phyloP scores from a whole-genome alignment of 2,329 filamentous ascomycete genomes.

The Beauveria medogensis region DNA sequence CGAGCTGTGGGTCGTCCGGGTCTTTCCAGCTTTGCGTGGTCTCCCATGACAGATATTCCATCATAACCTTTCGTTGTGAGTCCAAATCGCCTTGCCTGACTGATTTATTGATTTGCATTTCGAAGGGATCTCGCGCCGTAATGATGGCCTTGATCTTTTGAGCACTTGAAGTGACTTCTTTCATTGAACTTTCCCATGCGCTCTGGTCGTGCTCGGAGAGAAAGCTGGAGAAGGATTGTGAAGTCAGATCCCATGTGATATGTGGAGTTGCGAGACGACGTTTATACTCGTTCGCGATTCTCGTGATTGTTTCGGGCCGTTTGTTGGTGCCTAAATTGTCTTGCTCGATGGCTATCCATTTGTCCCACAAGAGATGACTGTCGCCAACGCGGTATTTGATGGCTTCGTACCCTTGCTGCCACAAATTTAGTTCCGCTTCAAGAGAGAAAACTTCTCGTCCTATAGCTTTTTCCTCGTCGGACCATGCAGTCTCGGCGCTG shows the following conservation, averaged over 20 bases:
- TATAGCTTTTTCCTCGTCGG: conserved; percentile 59
- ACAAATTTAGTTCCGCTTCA: conserved; percentile 57
- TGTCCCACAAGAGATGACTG: conserved; percentile 72
- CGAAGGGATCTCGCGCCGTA: conserved; percentile 54
- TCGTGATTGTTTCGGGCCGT: conserved; percentile 50
- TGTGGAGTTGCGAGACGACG: conserved; percentile 67
- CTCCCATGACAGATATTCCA: conserved; percentile 82
- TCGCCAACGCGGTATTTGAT: conserved; percentile 69
- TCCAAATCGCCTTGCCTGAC: conserved; percentile 46
- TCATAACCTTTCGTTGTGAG: conserved; percentile 42
- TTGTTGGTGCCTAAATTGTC: conserved; percentile 53
- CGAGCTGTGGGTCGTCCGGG: conserved; percentile 34
- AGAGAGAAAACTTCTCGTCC: conserved; percentile 66
- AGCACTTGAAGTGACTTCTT: conserved; percentile 55
- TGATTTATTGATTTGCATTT: conserved; percentile 57
- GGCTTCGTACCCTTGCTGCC: conserved; percentile 62
- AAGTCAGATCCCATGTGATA: conserved; percentile 65
- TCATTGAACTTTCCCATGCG: conserved; percentile 70
- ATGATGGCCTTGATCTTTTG: conserved; percentile 57
- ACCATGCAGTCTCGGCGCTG: conserved; percentile 46
- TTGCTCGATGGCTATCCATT: conserved; percentile 65
- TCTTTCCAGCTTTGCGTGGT: conserved; percentile 49
- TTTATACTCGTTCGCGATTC: conserved; percentile 61
- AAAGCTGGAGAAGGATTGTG: conserved; percentile 66
- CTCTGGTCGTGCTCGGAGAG: conserved; percentile 61